These are phyloP conservation scores for Arthrobotrys entomopaga DNA, from an alignment of 2,329 filamentous ascomycete genomes.

Conservation along the genomic window DNA sequence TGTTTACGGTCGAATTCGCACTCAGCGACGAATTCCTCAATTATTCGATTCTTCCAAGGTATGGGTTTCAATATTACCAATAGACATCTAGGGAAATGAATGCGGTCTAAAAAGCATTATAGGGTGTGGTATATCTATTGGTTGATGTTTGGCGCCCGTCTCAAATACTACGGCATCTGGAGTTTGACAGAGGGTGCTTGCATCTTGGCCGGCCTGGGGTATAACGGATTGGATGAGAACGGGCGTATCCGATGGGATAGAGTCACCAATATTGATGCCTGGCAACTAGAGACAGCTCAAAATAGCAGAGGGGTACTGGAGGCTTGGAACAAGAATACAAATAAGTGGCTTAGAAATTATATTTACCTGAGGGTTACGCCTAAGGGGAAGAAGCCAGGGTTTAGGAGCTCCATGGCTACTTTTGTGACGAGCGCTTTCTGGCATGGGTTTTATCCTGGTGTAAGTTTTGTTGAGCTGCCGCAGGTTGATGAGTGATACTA, in stretches of 20 bases:
- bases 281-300: constrained; percentile 86
- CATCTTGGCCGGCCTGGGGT: constrained; percentile 91
- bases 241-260: constrained; percentile 90
- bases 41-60: constrained; percentile 75
- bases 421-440: constrained; percentile 92
- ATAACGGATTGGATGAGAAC: constrained; percentile 86
- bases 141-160: constrained; percentile 80
- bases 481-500: constrained; percentile 10
- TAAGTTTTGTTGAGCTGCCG: constrained; percentile 19
- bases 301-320: constrained; percentile 92
- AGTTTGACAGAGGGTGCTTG: constrained; percentile 90
- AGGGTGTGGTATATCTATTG: constrained; percentile 80
- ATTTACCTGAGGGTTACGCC: constrained; percentile 95
- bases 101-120: neutral
- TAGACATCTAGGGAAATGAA: neutral
- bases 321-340: constrained; percentile 99
- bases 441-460: constrained; percentile 95
- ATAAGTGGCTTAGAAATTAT: constrained; percentile 95
- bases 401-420: constrained; percentile 90
- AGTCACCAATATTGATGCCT: constrained; percentile 86
- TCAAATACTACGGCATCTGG: constrained; percentile 99
- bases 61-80: neutral
- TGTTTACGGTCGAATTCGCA: constrained; percentile 73
- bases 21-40: constrained; percentile 74
- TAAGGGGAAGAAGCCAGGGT: constrained; percentile 93